A percentile compares a stretch with the other conserved stretches of the same genome.
Conservation (phyloP, 176 grass and related monocot genomes). For the Microstegium vimineum region DNA sequence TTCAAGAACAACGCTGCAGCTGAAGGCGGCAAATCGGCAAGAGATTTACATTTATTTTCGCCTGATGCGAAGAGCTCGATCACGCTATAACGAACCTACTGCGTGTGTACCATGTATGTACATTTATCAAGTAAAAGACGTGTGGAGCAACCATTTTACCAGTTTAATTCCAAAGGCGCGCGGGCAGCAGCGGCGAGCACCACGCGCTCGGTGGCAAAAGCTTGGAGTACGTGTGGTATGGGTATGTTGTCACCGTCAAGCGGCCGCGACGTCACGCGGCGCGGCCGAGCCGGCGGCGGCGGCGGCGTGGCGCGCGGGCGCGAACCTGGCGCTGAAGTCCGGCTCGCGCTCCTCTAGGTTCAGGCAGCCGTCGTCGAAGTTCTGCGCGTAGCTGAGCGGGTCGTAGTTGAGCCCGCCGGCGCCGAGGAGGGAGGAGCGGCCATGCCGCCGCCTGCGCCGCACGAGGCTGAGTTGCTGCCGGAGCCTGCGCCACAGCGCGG, state of each 20-base stretch:
- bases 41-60: neutral
- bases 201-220: too few species aligned
- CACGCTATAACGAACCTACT: neutral
- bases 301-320: slow-evolving; percentile 31
- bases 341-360: slow-evolving; percentile 43
- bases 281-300: too few species aligned
- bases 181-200: neutral
- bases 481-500: slow-evolving; percentile 53
- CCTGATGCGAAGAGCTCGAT: neutral
- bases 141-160: slow-evolving; percentile 11
- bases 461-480: slow-evolving; percentile 30
- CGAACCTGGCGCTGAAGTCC: slow-evolving; percentile 59
- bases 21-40: neutral
- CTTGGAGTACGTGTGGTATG: neutral
- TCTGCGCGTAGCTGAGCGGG: slow-evolving; percentile 75
- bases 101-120: neutral
- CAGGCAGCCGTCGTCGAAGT: slow-evolving; percentile 49
- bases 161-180: neutral
- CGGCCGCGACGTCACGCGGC: neutral
- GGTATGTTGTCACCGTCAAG: too few species aligned
- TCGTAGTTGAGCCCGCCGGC: slow-evolving; percentile 62
- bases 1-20: neutral
- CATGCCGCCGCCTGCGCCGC: slow-evolving; percentile 33
- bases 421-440: slow-evolving; percentile 41
- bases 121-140: slow-evolving; percentile 33